Percentiles rank a stretch among this genome's conserved stretches.
phyloP scores from a whole-genome alignment of 1,284 basidiomycete species.

The Moniliophthora roreri region DNA sequence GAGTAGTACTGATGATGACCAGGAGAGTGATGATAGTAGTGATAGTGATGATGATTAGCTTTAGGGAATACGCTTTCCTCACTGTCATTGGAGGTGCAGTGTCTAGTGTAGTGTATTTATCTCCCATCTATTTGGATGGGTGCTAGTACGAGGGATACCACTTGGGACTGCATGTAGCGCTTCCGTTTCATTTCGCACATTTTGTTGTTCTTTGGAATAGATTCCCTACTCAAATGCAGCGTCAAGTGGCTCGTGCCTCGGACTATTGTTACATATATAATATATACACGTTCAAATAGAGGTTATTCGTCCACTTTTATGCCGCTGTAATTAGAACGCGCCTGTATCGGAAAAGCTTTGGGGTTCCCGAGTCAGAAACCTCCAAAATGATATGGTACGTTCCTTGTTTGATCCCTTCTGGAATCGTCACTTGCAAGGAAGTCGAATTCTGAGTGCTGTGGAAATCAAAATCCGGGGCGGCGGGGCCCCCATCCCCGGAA shows the following conservation, averaged over 20 bases:
- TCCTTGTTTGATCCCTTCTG: not conserved
- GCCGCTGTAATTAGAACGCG: not conserved
- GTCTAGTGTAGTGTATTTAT: no score
- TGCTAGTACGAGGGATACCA: no score
- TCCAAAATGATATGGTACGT: not conserved
- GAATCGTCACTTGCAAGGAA: not conserved
- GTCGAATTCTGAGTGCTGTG: not conserved
- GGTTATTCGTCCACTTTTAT: no score
- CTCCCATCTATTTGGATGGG: no score
- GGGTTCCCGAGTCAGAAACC: not conserved
- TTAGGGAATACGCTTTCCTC: not conserved
- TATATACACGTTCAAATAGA: no score
- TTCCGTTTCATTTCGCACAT: no score
- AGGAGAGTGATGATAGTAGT: constrained; percentile 35
- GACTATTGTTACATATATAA: no score
- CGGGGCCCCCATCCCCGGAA: not conserved
- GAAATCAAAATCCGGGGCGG: not conserved
- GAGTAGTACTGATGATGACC: constrained; percentile 32
- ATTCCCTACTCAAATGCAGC: no score
- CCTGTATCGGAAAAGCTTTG: not conserved
- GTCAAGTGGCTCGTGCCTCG: no score
- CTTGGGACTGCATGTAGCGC: no score
- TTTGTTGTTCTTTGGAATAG: no score
- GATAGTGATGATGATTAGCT: constrained; percentile 42
- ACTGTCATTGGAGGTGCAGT: no score